These are phyloP conservation scores for Mortierella sp. DNA, from an alignment of 371 early-diverging fungal genomes.

Conservation along the genomic window DNA sequence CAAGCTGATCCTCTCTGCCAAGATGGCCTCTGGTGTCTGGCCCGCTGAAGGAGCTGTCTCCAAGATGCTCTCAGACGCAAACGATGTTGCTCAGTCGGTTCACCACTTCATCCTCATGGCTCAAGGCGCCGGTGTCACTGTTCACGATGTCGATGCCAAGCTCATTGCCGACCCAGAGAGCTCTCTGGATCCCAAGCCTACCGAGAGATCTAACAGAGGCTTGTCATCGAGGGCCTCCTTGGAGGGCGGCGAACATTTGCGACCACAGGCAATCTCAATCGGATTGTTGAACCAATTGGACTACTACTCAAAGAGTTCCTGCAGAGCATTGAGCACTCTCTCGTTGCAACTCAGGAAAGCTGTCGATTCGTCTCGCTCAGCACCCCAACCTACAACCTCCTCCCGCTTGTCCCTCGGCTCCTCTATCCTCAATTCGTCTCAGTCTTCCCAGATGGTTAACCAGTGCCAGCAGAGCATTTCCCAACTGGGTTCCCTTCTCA, in stretches of 20 bases:
- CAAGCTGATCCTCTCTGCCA: conserved; percentile 86
- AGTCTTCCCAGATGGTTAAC: conserved; percentile 52
- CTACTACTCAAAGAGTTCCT: conserved; percentile 40
- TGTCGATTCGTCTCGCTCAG: conserved; percentile 25
- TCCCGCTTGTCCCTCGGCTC: conserved; percentile 40
- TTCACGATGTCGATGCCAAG: conserved; percentile 67
- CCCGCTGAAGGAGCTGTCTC: conserved; percentile 85
- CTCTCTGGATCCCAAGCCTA: conserved; percentile 30
- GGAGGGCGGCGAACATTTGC: conserved; percentile 15
- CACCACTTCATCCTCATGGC: conserved; percentile 84
- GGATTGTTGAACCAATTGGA: conserved; percentile 41
- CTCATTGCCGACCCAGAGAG: conserved; percentile 43
- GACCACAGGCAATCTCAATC: conserved; percentile 7
- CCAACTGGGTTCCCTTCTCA: conserved; percentile 49
- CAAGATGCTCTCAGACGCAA: conserved; percentile 73
- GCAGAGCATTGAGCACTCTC: conserved; percentile 34
- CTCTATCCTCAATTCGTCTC: conserved; percentile 51
- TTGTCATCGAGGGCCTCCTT: conserved; percentile 33
- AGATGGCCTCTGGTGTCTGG: conserved; percentile 86
- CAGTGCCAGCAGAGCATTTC: conserved; percentile 56
- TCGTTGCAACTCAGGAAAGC: conserved; percentile 34
- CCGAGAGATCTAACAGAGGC: conserved; percentile 29
- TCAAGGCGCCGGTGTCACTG: conserved; percentile 75
- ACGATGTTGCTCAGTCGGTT: conserved; percentile 80
- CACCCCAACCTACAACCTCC: conserved; percentile 12